Percentiles rank a stretch among this genome's conserved stretches.
Evolutionary conservation across 768 basidiomycete species (phyloP).

Genomic region (Flagelloscypha sp.): DNA sequence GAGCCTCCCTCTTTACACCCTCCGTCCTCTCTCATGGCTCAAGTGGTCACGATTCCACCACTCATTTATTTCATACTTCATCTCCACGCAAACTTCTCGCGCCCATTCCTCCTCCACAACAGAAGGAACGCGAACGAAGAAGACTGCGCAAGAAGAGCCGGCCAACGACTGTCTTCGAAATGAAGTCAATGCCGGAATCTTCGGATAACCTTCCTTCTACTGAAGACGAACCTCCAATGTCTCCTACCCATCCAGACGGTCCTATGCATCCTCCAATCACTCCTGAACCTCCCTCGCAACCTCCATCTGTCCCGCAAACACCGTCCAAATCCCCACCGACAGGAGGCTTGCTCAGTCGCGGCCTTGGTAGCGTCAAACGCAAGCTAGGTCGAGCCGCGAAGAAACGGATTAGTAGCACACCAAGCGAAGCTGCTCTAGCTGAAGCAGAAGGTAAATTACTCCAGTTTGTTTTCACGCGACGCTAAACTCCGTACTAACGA

Average conservation of each 20-base stretch:
- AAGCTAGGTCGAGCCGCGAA: slow-evolving; percentile 27
- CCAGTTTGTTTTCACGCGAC: slow-evolving; percentile 13
- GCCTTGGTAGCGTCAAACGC: slow-evolving; percentile 39
- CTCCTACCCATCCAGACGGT: slow-evolving; percentile 1
- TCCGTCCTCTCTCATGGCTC: too few relatives aligned
- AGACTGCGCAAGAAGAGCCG: slow-evolving; percentile 75
- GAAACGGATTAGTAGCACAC: slow-evolving; percentile 26
- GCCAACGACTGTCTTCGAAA: slow-evolving; percentile 48
- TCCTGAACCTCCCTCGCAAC: not conserved
- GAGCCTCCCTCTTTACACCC: too few relatives aligned
- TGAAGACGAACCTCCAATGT: slow-evolving; percentile 6
- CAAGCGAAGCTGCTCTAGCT: slow-evolving; percentile 18
- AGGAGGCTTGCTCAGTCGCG: slow-evolving; percentile 30
- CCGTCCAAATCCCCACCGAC: slow-evolving; percentile 19
- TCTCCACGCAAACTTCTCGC: too few relatives aligned
- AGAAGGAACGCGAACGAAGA: slow-evolving; percentile 48
- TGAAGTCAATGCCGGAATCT: slow-evolving; percentile 22
- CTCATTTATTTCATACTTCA: too few relatives aligned
- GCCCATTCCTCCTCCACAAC: slow-evolving; percentile 55
- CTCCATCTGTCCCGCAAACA: slow-evolving; percentile 14
- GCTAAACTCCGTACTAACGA: slow-evolving; percentile 15
- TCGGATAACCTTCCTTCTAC: too few relatives aligned
- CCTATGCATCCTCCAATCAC: slow-evolving; percentile 2
- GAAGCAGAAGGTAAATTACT: slow-evolving; percentile 4
- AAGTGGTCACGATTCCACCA: too few relatives aligned